These are phyloP conservation scores for Linaria vulgaris DNA, from an alignment of 257 asterid species.

Conservation along the genomic window DNA sequence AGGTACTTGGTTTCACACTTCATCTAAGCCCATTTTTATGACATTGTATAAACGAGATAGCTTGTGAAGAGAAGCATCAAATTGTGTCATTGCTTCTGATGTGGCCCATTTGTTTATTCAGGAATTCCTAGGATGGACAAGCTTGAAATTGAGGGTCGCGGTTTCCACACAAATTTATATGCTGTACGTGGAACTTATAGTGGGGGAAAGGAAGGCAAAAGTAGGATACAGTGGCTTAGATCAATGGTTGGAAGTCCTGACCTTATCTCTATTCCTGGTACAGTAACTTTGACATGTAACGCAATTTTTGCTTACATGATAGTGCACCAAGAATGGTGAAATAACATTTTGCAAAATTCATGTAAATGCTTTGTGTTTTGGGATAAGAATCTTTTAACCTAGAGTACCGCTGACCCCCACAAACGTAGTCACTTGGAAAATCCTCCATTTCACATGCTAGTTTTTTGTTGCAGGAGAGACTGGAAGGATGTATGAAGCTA, in stretches of 20 bases:
- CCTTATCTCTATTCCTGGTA: slow-evolving; percentile 94
- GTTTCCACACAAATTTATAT: slow-evolving; percentile 92
- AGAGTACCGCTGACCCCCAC: background rate
- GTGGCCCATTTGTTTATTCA: slow-evolving; percentile 36
- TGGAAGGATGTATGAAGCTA: slow-evolving; percentile 97
- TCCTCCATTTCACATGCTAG: background rate
- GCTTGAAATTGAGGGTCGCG: slow-evolving; percentile 98
- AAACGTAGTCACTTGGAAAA: background rate
- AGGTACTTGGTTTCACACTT: slow-evolving; percentile 40
- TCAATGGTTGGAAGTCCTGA: slow-evolving; percentile 99
- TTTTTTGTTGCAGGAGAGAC: slow-evolving; percentile 77
- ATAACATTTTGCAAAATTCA: background rate
- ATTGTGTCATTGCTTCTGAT: background rate
- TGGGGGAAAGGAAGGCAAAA: slow-evolving; percentile 97
- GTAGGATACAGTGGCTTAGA: slow-evolving; percentile 96
- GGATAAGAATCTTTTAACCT: background rate
- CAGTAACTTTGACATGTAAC: slow-evolving; percentile 9
- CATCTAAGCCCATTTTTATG: background rate
- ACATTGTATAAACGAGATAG: slow-evolving; percentile 4
- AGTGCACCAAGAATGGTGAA: background rate
- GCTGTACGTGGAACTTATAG: slow-evolving; percentile 83
- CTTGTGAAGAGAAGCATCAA: background rate
- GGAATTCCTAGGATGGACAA: slow-evolving; percentile 85
- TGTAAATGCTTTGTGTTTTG: background rate
- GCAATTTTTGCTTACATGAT: background rate